Percentiles rank a stretch among this genome's conserved stretches.
Conservation (phyloP, 441 rosid genomes). For the Gossypium davidsonii region DNA sequence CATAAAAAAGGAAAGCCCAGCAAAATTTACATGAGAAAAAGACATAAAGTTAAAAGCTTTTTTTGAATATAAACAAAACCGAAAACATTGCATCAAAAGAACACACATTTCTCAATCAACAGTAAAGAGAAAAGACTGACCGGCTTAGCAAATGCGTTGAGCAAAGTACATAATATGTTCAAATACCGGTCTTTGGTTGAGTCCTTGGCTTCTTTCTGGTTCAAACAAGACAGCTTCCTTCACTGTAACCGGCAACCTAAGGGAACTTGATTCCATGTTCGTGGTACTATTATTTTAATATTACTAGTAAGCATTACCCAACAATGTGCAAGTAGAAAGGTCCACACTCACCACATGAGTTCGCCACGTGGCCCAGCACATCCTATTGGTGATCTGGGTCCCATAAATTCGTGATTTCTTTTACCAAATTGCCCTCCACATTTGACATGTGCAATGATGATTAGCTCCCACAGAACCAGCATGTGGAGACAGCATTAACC, state of each 20-base stretch:
- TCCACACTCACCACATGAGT: not conserved
- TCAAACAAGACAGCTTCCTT: conserved; percentile 15
- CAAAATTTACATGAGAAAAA: conserved; percentile 6
- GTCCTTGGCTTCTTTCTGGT: conserved; percentile 19
- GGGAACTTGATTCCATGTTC: conserved; percentile 24
- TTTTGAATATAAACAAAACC: conserved; percentile 9
- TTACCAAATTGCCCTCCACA: conserved; percentile 11
- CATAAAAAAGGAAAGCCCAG: conserved; percentile 7
- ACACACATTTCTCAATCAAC: conserved; percentile 8
- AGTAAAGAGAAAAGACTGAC: conserved; percentile 20
- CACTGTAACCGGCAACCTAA: conserved; percentile 36
- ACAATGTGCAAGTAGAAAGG: not conserved
- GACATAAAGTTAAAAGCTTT: conserved; percentile 13
- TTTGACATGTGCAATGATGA: conserved; percentile 10
- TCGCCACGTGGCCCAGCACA: conserved; percentile 15
- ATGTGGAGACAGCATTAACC: conserved; percentile 14
- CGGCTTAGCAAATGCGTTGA: conserved; percentile 24
- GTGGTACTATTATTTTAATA: not conserved
- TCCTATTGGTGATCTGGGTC: not conserved
- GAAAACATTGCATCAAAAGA: conserved; percentile 13
- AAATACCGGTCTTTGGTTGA: no score
- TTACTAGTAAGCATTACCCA: not conserved
- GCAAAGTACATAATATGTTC: not conserved
- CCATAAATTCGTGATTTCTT: not conserved
- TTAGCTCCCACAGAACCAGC: not conserved